Evolutionary conservation across 2,329 filamentous ascomycete genomes (phyloP), one percentile per base, ranked within the genome.

Genomic region (Sporothrix brasiliensis): DNA sequence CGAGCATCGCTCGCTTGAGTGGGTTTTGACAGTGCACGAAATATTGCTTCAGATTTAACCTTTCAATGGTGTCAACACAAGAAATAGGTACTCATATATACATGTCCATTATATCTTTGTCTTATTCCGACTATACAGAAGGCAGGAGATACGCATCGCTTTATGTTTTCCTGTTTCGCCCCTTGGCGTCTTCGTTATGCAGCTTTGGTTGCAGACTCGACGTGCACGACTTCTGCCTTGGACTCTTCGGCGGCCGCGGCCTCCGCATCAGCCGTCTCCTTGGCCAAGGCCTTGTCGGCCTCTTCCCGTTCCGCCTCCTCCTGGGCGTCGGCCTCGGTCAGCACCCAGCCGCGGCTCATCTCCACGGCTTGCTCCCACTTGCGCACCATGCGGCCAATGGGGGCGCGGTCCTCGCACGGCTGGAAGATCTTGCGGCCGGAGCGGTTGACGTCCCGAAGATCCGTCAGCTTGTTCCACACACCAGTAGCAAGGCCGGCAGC

Each of bases 401-500:
- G 76, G 68, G 79, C 77, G 41, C 76, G 77, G 65, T 83, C 71
- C 71, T 92, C 87, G 73, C 87, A 81, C 0, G 92, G 92, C 75
- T 86, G 81, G 77, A 97, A 97, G 21, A 88, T 85, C 72, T 85
- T 90, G 69, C 89, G 86, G 67, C 89, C 91, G 68, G 86, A 84
- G 71, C 86, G 88, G 79, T 93, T 93, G 78, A 95, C 89, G 72
- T 89, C 83, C 75, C 88, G 88, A 44, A 97, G 81, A 75, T 94
- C 91, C 39, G 89, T 86, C 70, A 95, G 88, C 76, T 88, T 86
- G 73, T 87, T 86, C 92, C 93, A 97, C 47, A 94, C 87, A 58
- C 87, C 89, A 14, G 92, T 88, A 10, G 93, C 92, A 72, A 97
- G 88, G n/a, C 92, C 93, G 10, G 93, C 93, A 19, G 93, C 92